Base-by-base conservation (phyloP, 768 basidiomycete species). In the Russula griseocarnosa region DNA sequence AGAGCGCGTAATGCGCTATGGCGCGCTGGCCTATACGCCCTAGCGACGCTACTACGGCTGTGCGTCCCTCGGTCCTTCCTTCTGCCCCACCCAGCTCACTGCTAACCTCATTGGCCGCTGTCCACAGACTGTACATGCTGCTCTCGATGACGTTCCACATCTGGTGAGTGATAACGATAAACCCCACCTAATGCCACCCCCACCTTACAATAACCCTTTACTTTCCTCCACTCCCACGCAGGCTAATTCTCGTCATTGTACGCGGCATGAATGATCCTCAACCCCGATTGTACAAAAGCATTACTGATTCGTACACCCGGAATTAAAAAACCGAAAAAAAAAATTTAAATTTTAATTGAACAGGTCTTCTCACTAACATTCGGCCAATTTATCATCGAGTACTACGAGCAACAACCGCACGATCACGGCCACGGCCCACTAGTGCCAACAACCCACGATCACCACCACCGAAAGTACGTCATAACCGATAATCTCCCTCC, bases 61-160 rank as follows among this genome's bases (percentile, higher is more conserved):
- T 89, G 71, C 72, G 86, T 73, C 72, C 9, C 26, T 28, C 42
- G 11, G 1, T 8, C 40, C 11, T 24, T 7, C 14, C 32, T 9
- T n/a, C 11, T n/a, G 14, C 13, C 18, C 30, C 30, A 24, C 18
- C 42, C 3, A 36, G 14, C 30, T 26, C 28, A 51, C 11, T 32
- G 30, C 46, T 46, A n/a, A 68, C n/a, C n/a, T n/a, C n/a, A n/a
- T n/a, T n/a, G n/a, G 49, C 53, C 49, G 16, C 44, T 11, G 34
- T 49, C 14, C 60, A 11, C 58, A 89, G 87, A 60, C 74, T 82
- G 64, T 90, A 89, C 70, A 89, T 90, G 87, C 79, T 90, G 18
- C 76, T 86, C 57, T 81, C 84, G 28, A 89, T 89, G 86, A 83
- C 87, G 24, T 83, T 86, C 66, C 82, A 88, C 60, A 61, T 83